Percentiles rank a stretch among this genome's conserved stretches.
These are phyloP conservation scores for Auxenochlorella protothecoides DNA, from an alignment of 139 green algal species.

Conservation along the genomic window DNA sequence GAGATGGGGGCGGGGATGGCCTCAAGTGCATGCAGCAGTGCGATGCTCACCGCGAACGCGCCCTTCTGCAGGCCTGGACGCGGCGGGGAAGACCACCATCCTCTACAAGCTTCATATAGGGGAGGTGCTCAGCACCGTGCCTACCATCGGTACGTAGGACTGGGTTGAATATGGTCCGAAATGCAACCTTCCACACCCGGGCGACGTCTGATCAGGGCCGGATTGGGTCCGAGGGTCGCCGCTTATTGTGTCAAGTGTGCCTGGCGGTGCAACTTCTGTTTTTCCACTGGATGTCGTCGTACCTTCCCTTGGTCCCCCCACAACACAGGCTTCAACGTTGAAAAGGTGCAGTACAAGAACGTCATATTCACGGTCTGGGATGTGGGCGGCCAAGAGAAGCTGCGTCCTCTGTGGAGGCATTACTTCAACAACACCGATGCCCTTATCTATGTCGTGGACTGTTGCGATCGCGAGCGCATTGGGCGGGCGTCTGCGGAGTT, in stretches of 20 bases:
- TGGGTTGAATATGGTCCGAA: too few relatives aligned
- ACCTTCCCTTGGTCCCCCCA: too few relatives aligned
- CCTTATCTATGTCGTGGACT: constrained; percentile 98
- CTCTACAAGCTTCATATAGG: constrained; percentile 98
- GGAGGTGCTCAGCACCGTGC: constrained; percentile 82
- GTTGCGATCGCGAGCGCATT: constrained; percentile 84
- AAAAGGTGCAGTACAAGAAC: constrained; percentile 83
- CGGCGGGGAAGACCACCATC: constrained; percentile 95
- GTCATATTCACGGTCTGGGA: constrained; percentile 94
- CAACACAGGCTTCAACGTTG: constrained; percentile 22
- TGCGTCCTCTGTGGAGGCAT: constrained; percentile 94
- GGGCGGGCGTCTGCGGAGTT: constrained; percentile 70
- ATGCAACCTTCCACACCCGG: too few relatives aligned
- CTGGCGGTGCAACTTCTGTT: too few relatives aligned
- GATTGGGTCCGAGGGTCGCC: too few relatives aligned
- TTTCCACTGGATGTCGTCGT: too few relatives aligned
- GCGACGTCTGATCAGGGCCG: neutral
- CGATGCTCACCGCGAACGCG: too few relatives aligned
- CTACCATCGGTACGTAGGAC: constrained; percentile 76
- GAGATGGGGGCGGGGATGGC: too few relatives aligned
- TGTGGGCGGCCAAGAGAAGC: constrained; percentile 92
- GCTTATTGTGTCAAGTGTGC: too few relatives aligned
- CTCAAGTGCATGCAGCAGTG: too few relatives aligned
- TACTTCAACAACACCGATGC: constrained; percentile 91
- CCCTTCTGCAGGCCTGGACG: constrained; percentile 66